These are phyloP conservation scores for Xylaria sp. DNA, from an alignment of 2,329 filamentous ascomycete genomes.

Conservation along the genomic window DNA sequence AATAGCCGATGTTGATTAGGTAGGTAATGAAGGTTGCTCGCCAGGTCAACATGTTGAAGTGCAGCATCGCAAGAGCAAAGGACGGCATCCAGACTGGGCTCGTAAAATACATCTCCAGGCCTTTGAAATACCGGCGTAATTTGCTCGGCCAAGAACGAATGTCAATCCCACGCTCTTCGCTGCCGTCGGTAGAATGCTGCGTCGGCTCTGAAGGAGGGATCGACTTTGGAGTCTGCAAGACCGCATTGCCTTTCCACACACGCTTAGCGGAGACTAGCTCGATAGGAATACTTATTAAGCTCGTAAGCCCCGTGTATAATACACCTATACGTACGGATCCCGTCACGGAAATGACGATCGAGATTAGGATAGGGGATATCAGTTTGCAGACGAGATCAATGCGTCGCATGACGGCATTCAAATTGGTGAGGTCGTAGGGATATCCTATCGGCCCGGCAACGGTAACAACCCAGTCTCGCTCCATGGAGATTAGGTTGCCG, in stretches of 20 bases:
- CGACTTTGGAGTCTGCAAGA: slow-evolving; percentile 49
- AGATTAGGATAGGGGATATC: slow-evolving; percentile 62
- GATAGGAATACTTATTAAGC: slow-evolving; percentile 54
- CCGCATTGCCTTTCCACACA: slow-evolving; percentile 53
- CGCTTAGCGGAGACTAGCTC: slow-evolving; percentile 54
- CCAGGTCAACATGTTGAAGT: slow-evolving; percentile 67
- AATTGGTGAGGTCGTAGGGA: slow-evolving; percentile 53
- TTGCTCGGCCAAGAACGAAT: slow-evolving; percentile 31
- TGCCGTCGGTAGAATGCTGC: neutral
- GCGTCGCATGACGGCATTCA: slow-evolving; percentile 66
- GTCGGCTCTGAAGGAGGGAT: slow-evolving; percentile 12
- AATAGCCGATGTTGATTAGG: slow-evolving; percentile 62
- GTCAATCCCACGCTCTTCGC: neutral
- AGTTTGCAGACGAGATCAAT: slow-evolving; percentile 70
- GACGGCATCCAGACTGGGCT: slow-evolving; percentile 58
- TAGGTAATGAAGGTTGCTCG: slow-evolving; percentile 66
- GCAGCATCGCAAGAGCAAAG: slow-evolving; percentile 61
- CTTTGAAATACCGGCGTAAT: slow-evolving; percentile 45
- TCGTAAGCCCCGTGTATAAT: slow-evolving; percentile 58
- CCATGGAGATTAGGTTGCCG: slow-evolving; percentile 59
- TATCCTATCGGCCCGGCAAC: slow-evolving; percentile 50
- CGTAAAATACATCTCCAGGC: slow-evolving; percentile 53
- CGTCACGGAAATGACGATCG: slow-evolving; percentile 57
- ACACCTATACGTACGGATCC: slow-evolving; percentile 58
- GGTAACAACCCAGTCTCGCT: slow-evolving; percentile 58